phyloP scores from a whole-genome alignment of 371 early-diverging fungal genomes.

The Syncephalastrum racemosum region DNA sequence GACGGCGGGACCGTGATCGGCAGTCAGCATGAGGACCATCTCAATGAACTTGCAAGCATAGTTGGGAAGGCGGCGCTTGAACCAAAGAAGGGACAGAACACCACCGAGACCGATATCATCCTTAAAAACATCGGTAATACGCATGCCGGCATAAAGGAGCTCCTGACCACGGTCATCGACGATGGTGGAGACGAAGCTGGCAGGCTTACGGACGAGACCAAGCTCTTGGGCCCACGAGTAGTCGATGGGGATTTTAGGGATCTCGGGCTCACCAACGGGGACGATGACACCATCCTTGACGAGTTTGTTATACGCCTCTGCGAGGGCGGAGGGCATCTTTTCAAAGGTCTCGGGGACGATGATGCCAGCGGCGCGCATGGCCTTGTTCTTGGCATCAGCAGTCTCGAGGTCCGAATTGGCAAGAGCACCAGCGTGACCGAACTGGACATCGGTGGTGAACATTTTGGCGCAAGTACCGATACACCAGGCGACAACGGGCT shows the following conservation, averaged over 20 bases:
- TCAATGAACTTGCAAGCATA: conserved; percentile 97
- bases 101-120: conserved; percentile 98
- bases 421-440: conserved; percentile 96
- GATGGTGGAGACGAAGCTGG: conserved; percentile 97
- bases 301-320: conserved; percentile 75
- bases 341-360: conserved; percentile 96
- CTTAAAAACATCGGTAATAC: conserved; percentile 96
- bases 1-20: conserved; percentile 94
- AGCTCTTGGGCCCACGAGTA: conserved; percentile 98
- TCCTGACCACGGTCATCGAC: conserved; percentile 99
- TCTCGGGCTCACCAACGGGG: conserved; percentile 83
- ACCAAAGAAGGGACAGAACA: conserved; percentile 95
- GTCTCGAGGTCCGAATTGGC: conserved; percentile 97
- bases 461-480: conserved; percentile 98
- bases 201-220: conserved; percentile 98
- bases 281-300: conserved; percentile 73
- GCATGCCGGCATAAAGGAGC: conserved; percentile 97
- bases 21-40: conserved; percentile 98
- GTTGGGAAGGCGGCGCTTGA: conserved; percentile 93
- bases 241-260: conserved; percentile 98
- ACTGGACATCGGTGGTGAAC: conserved; percentile 97
- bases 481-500: conserved; percentile 98
- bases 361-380: conserved; percentile 86
- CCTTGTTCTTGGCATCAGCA: conserved; percentile 94
- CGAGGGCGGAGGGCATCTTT: conserved; percentile 83